Percentiles rank a stretch among this genome's conserved stretches.
These are phyloP conservation scores for Aspergillus uvarum DNA, from an alignment of 2,329 filamentous ascomycete species.

Conservation along the genomic window DNA sequence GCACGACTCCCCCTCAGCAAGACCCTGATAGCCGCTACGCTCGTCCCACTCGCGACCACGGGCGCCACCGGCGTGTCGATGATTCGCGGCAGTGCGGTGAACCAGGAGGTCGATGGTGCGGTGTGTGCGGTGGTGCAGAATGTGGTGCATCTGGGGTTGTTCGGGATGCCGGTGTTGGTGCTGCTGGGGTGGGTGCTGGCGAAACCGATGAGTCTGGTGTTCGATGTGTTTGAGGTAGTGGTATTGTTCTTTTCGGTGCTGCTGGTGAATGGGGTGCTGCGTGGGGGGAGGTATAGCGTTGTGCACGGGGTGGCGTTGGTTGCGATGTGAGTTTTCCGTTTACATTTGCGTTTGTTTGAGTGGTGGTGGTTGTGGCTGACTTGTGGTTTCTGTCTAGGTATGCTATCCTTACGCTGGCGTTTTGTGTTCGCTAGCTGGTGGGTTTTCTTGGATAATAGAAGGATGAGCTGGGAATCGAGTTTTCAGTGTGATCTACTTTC, in stretches of 20 bases:
- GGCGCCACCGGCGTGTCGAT: conserved; percentile 73
- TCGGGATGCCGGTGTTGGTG: conserved; percentile 71
- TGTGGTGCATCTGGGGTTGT: conserved; percentile 71
- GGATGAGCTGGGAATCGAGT: too few relatives aligned
- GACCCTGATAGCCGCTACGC: conserved; percentile 69
- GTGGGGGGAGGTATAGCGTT: conserved; percentile 74
- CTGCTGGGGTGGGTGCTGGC: conserved; percentile 71
- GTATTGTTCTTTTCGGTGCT: conserved; percentile 68
- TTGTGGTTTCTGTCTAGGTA: conserved; percentile 2
- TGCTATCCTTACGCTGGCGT: conserved; percentile 11
- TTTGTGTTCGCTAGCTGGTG: conserved; percentile 12
- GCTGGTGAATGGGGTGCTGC: conserved; percentile 65
- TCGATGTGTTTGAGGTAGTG: conserved; percentile 71
- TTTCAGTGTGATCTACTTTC: too few relatives aligned
- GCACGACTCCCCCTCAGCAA: conserved; percentile 64
- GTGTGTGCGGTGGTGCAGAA: conserved; percentile 74
- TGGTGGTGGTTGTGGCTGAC: conserved; percentile 1
- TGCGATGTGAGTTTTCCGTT: conserved; percentile 37
- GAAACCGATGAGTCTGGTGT: conserved; percentile 68
- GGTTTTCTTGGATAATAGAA: neutral
- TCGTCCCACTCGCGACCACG: conserved; percentile 72
- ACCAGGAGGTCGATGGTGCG: conserved; percentile 60
- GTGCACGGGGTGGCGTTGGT: conserved; percentile 69
- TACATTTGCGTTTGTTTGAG: neutral
- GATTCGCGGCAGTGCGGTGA: conserved; percentile 63